Conservation (phyloP, 805 yeast genomes). For the Candida glaebosa region DNA sequence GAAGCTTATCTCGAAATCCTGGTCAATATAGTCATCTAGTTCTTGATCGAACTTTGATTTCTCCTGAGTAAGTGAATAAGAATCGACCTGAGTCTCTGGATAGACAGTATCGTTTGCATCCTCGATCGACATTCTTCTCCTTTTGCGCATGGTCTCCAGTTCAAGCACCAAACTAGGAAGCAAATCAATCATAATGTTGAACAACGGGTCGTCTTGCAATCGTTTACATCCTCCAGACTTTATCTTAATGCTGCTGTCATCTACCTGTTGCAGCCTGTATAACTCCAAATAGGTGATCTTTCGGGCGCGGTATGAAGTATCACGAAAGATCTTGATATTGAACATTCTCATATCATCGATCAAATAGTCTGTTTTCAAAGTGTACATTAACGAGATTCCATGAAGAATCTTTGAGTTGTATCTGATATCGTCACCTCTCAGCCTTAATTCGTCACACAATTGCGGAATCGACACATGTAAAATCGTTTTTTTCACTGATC, state of each 20-base stretch:
- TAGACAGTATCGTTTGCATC: constrained; percentile 12
- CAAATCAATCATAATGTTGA: constrained; percentile 23
- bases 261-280: no score
- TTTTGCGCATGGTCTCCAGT: constrained; percentile 8
- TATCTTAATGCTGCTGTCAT: no score
- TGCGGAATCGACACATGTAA: constrained; percentile 38
- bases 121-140: constrained; percentile 16
- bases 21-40: constrained; percentile 6
- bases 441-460: constrained; percentile 26
- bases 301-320: constrained; percentile 6
- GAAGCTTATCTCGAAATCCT: constrained; percentile 2
- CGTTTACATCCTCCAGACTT: constrained; percentile 4
- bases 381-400: constrained; percentile 48
- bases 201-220: constrained; percentile 20
- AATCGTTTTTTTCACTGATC: constrained; percentile 28
- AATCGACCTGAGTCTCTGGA: constrained; percentile 5
- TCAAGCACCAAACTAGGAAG: constrained; percentile 10
- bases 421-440: constrained; percentile 17
- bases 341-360: constrained; percentile 24
- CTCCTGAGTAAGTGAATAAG: not conserved
- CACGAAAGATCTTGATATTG: constrained; percentile 2
- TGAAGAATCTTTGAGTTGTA: constrained; percentile 42
- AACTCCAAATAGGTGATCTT: no score
- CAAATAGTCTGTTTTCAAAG: constrained; percentile 46
- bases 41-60: not conserved